Percentiles rank a stretch among this genome's conserved stretches.
phyloP scores from a whole-genome alignment of 306 rosid genomes.

The Dalbergia cultrata region DNA sequence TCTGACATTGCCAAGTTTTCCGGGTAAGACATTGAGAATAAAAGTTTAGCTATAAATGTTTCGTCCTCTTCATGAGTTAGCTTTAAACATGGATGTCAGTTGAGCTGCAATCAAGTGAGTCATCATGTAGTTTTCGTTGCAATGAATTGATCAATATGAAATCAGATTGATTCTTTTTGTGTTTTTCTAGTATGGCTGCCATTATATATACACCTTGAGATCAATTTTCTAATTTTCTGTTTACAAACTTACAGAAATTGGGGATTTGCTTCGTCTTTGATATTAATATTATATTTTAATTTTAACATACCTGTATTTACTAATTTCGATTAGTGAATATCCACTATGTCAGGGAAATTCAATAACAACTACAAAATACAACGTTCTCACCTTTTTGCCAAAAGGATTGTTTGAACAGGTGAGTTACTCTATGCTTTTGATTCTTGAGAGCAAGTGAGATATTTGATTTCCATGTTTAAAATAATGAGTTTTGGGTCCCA shows the following conservation, averaged over 20 bases:
- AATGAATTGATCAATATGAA: conserved; percentile 4
- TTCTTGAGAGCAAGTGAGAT: conserved; percentile 22
- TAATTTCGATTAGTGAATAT: conserved; percentile 43
- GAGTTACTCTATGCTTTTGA: conserved; percentile 49
- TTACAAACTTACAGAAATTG: conserved; percentile 5
- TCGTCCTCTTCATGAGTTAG: background rate
- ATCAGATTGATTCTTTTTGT: background rate
- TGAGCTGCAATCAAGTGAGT: conserved; percentile 25
- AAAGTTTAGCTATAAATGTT: conserved; percentile 22
- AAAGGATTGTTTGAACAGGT: conserved; percentile 99
- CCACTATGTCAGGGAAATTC: conserved; percentile 85
- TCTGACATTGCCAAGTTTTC: conserved; percentile 16
- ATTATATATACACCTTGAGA: conserved; percentile 1
- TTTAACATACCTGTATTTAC: conserved; percentile 41
- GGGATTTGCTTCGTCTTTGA: conserved; percentile 17
- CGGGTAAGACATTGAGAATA: conserved; percentile 16
- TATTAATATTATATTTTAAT: conserved; percentile 41
- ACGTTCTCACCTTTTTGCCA: conserved; percentile 83
- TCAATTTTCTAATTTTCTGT: conserved; percentile 20
- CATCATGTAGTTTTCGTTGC: conserved; percentile 13
- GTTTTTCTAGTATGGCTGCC: background rate
- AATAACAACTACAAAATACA: conserved; percentile 92
- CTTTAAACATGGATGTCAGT: conserved; percentile 3
- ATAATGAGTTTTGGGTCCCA: background rate
- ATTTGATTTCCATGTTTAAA: conserved; percentile 21